Conservation (phyloP, 192 early-diverging fungal species). For the Phlyctochytrium arcticum region DNA sequence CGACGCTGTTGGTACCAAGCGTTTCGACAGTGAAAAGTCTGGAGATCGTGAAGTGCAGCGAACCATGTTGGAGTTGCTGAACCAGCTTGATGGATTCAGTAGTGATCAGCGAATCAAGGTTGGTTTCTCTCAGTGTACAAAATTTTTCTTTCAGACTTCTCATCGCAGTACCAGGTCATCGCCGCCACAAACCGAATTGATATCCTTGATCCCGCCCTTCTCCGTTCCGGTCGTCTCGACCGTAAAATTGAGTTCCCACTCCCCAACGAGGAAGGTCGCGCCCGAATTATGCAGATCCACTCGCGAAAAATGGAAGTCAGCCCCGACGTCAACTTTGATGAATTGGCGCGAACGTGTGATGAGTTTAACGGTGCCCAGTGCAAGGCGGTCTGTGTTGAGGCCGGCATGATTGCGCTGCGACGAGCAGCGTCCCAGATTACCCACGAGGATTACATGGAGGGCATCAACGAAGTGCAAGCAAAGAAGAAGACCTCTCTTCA, state of each 20-base stretch:
- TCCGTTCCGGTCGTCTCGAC: slow-evolving; percentile 93
- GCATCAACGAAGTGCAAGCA: slow-evolving; percentile 95
- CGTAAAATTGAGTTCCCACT: slow-evolving; percentile 98
- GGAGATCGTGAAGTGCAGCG: slow-evolving; percentile 98
- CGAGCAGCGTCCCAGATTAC: slow-evolving; percentile 79
- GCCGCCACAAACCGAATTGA: slow-evolving; percentile 99
- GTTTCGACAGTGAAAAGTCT: slow-evolving; percentile 94
- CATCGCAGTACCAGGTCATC: slow-evolving; percentile 87
- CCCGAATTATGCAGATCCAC: slow-evolving; percentile 95
- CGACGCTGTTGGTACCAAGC: slow-evolving; percentile 98
- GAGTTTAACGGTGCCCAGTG: slow-evolving; percentile 99
- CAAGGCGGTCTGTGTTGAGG: slow-evolving; percentile 98
- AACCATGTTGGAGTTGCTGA: slow-evolving; percentile 98
- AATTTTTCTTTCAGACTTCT: neutral
- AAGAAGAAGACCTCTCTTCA: slow-evolving; percentile 96
- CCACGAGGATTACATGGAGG: slow-evolving; percentile 98
- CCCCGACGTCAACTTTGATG: slow-evolving; percentile 92
- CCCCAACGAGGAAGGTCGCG: slow-evolving; percentile 93
- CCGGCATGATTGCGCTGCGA: slow-evolving; percentile 96
- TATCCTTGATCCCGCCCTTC: slow-evolving; percentile 90
- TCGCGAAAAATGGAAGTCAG: slow-evolving; percentile 98
- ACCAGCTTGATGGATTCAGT: slow-evolving; percentile 96
- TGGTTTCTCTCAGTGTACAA: neutral
- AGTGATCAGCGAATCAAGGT: slow-evolving; percentile 97
- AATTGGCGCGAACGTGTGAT: slow-evolving; percentile 90